Evolutionary conservation across 1,284 basidiomycete genomes (phyloP), one percentile per base, ranked within the genome.

Genomic region (Tilletiopsis washingtonensis): DNA sequence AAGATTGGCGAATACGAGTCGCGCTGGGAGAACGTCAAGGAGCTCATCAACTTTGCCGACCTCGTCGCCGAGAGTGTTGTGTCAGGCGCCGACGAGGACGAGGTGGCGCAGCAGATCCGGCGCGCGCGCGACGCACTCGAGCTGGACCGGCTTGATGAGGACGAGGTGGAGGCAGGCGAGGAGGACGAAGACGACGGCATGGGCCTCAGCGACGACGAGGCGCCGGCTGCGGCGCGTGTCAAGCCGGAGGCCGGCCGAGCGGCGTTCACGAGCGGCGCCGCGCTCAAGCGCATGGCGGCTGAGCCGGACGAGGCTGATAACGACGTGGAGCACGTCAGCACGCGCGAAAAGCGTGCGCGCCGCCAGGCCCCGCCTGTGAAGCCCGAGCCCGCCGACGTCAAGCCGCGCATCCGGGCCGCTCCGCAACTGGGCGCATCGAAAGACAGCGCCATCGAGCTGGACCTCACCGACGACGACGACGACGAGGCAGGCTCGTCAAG

Each of bases 21-120:
- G 9, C 78, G 87, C 29, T 85, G 84, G 86, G 85, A 89, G 71
- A 91, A 93, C 71, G 82, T 91, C 0, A 80, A 86, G 64, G 88
- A 91, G 74, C 76, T 93, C 57, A 84, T 75, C 56, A 56, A 56
- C n/a, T 69, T 69, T 43, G 59, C 64, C 9, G 55, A 49, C 7
- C 44, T 64, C 14, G 59, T 62, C 3, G 59, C 54, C 4, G 47
- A 53, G 36, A 52, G 17, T 19, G 17, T n/a, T 20, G 51, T 1
- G 29, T 36, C 44, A 1, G 51, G 45, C 2, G 53, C 29, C 5
- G 36, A 36, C 3, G 55, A 48, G 0, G 40, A 40, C 17, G 47
- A 60, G 7, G 27, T 58, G 24, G 47, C 43, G 36, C 23, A 40
- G 3, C 27, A 34, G 20, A 29, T 5, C n/a, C 14, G 34, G 36